These are phyloP conservation scores for Diaporthe amygdali DNA, from an alignment of 2,329 filamentous ascomycete species.

Conservation along the genomic window DNA sequence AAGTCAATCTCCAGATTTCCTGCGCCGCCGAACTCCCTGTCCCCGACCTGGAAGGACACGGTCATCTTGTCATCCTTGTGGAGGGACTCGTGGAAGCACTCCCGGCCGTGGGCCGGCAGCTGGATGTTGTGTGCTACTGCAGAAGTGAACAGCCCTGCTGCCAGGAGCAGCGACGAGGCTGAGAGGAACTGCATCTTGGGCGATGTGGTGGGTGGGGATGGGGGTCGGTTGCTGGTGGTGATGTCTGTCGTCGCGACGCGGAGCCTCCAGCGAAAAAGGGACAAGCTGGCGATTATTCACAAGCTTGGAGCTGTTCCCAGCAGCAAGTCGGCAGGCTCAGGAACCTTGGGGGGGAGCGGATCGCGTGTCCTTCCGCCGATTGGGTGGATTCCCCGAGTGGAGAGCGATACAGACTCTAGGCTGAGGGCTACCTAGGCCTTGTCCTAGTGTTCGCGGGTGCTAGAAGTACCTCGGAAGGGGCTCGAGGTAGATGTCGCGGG, in stretches of 20 bases:
- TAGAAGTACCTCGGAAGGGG: not conserved
- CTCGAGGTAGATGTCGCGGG: not conserved
- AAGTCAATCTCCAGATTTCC: slow-evolving; percentile 98
- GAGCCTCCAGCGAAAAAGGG: slow-evolving; percentile 4
- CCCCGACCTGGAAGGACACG: slow-evolving; percentile 96
- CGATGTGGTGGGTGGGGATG: slow-evolving; percentile 20
- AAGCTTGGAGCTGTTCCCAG: slow-evolving; percentile 23
- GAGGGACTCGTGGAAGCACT: slow-evolving; percentile 96
- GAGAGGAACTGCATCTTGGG: slow-evolving; percentile 49
- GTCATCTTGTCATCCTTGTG: slow-evolving; percentile 98
- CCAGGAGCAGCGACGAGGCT: slow-evolving; percentile 44
- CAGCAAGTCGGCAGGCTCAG: slow-evolving; percentile 20
- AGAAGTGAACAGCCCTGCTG: slow-evolving; percentile 62
- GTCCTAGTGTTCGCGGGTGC: no score
- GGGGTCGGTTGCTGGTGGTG: slow-evolving; percentile 16
- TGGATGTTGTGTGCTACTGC: slow-evolving; percentile 93
- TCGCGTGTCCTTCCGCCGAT: slow-evolving; percentile 15
- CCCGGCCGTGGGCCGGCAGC: slow-evolving; percentile 87
- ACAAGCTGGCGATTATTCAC: slow-evolving; percentile 26
- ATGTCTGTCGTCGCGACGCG: slow-evolving; percentile 18
- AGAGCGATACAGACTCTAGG: slow-evolving; percentile 8
- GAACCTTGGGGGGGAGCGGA: slow-evolving; percentile 6
- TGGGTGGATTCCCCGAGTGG: not conserved
- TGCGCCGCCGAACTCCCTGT: slow-evolving; percentile 91
- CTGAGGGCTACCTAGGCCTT: not conserved